Base-by-base conservation (phyloP, 495 filamentous ascomycete genomes). In the Neurospora sp. region DNA sequence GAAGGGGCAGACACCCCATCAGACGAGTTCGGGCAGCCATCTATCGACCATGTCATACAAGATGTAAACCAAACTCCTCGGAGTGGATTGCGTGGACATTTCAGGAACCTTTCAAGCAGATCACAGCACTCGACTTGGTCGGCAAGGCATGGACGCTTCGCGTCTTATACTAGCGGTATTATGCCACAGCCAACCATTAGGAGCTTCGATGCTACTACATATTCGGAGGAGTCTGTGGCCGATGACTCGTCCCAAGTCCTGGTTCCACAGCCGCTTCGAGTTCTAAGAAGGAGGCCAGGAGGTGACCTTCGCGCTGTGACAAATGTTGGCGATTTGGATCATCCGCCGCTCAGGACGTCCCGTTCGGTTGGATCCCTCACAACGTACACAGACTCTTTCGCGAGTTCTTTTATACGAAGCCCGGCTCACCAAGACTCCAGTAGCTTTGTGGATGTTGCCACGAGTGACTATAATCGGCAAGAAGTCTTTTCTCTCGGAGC, bases 221-320 rank as follows among this genome's bases (percentile, higher is more conserved):
- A 85, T 42, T 90, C 89, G 9, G 86, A 82, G 69, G 79, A 76
- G 12, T 84, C 82, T 4, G 39, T 78, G 7, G 54, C 54, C 16
- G 78, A 79, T 20, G 76, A 81, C 20, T 46, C 74, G 9, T 80
- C 83, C 0, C 81, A 82, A 46, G 76, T 82, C 8, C 71, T 80
- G 6, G 81, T 85, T 66, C 85, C 86, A 1, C 79, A 80, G 31
- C 86, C 87, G n/a, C 79, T 86, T n/a, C 81, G 86, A 31, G 87
- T 92, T 73, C 89, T 99, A 48, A 89, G 96, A 72, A 88, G 96
- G 78, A 89, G 93, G 38, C 96, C 95, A 20, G 96, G 96, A 69
- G 94, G 96, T 42, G 91, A 98, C 83, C 84, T 99, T 70, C 90
- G 93, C 75, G 93, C 91, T 35, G 93, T 90, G 70, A 86, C 89